Conservation (phyloP, 73 alveolate species). For the Symbiodinium natans region DNA sequence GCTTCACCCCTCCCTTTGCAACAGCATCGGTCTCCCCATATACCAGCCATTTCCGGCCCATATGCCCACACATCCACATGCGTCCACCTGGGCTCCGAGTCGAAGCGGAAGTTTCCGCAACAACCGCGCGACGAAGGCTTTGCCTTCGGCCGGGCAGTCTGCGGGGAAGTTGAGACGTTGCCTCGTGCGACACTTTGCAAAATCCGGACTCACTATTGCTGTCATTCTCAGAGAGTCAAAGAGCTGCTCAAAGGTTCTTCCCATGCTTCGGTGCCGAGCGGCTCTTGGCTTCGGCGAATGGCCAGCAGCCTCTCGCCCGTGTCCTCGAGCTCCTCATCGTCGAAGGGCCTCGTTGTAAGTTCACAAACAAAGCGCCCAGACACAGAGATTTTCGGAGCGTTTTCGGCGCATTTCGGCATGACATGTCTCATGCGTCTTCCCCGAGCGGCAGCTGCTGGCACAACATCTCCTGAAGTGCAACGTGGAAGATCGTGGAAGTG, state of each 20-base stretch:
- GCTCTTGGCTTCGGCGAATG: conserved; percentile 72
- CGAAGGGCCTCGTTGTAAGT: conserved; percentile 39
- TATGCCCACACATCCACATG: neutral
- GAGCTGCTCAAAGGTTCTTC: too few relatives aligned
- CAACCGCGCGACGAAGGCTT: conserved; percentile 49
- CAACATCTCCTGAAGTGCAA: conserved; percentile 62
- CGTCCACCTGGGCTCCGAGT: conserved; percentile 51
- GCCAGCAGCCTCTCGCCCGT: conserved; percentile 75
- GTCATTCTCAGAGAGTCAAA: too few relatives aligned
- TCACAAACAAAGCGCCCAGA: too few relatives aligned
- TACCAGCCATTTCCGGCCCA: neutral
- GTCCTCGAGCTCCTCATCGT: conserved; percentile 68
- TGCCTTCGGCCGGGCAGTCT: conserved; percentile 26
- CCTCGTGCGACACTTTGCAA: too few relatives aligned
- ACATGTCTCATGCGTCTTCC: neutral
- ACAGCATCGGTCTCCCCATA: neutral
- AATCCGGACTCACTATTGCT: too few relatives aligned
- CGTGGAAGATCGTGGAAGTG: too few relatives aligned
- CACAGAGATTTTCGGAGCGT: too few relatives aligned
- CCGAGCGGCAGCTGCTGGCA: conserved; percentile 68
- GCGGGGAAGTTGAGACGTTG: conserved; percentile 56
- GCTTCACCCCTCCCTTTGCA: neutral
- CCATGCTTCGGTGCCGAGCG: neutral
- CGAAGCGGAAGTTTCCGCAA: conserved; percentile 66
- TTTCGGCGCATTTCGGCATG: too few relatives aligned